Base-by-base conservation (phyloP, 2,329 filamentous ascomycete genomes). In the Aspergillus sp. region DNA sequence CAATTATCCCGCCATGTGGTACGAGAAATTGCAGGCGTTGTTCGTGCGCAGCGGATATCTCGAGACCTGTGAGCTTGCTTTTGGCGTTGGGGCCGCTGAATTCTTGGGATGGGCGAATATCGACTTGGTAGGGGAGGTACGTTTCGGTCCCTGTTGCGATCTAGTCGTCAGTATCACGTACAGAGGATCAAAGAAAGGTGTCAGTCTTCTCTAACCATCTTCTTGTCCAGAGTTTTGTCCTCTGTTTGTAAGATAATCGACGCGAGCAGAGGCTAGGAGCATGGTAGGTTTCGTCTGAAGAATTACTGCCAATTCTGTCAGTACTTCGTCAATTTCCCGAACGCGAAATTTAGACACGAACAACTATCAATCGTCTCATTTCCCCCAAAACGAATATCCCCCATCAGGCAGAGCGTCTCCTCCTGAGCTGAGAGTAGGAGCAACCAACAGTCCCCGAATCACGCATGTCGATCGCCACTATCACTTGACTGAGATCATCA, bases 381-480 rank as follows among this genome's bases (percentile, higher is more conserved):
- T n/a, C 81, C 83, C 4, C 83, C 85, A 55, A 82, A 74, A 13
- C 80, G 75, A 7, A 88, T 76, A 56, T 96, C 90, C 61, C 91
- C 83, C 62, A 94, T 83, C 39, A 95, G 75, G 49, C 80, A 85
- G 3, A 96, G 67, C 32, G 76, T 81, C 59, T 87, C 83, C 35
- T 89, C 81, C 22, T 77, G 71, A 5, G 84, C 82, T 42, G 84
- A 74, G 62, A 95, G 62, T 91, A 95, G 41, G 88, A 85, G 64
- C 90, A 96, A 0, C 91, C 91, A 15, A 95, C 75, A 0, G 78
- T 83, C 1, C 80, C 82, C 25, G 80, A 78, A n/a, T 83, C 78
- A 52, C 78, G 82, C 63, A 91, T 75, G 49, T 94, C 83, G 20
- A 95, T 73, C 1, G 88, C 87, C 82, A 95, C 88, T 49, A 95